phyloP scores from a whole-genome alignment of 495 filamentous ascomycete species.

The Xylaria curta region DNA sequence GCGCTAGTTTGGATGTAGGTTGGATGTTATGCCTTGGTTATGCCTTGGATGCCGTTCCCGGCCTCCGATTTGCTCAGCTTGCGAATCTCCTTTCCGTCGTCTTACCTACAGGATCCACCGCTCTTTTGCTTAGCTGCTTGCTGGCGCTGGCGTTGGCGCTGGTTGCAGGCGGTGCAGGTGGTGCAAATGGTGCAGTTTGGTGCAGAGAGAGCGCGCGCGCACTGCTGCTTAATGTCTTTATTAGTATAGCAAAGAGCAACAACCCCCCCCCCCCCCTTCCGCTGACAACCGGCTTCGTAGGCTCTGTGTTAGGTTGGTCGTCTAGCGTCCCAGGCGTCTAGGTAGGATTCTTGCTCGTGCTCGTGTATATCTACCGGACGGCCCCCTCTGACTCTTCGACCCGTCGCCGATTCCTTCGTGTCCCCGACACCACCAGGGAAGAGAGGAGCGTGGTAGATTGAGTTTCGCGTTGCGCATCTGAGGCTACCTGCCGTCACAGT shows the following conservation, averaged over 20 bases:
- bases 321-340: background rate
- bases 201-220: background rate
- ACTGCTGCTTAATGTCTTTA: conserved; percentile 21
- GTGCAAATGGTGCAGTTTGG: background rate
- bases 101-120: conserved; percentile 32
- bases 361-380: conserved; percentile 26
- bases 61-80: conserved; percentile 28
- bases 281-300: conserved; percentile 20
- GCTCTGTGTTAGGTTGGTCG: conserved; percentile 13
- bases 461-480: conserved; percentile 20
- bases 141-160: background rate
- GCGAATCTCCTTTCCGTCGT: conserved; percentile 21
- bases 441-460: conserved; percentile 25
- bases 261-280: background rate
- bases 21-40: conserved; percentile 23
- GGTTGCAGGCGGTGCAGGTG: background rate
- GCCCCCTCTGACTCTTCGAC: conserved; percentile 21
- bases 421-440: conserved; percentile 17
- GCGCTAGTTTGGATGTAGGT: conserved; percentile 20
- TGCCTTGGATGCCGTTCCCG: conserved; percentile 11
- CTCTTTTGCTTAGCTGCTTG: conserved; percentile 24
- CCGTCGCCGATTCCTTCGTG: conserved; percentile 18
- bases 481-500: conserved; percentile 11
- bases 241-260: conserved; percentile 12
- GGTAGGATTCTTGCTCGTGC: conserved; percentile 4